phyloP scores from a whole-genome alignment of 768 basidiomycete genomes.

The Boletus eberwhitei region DNA sequence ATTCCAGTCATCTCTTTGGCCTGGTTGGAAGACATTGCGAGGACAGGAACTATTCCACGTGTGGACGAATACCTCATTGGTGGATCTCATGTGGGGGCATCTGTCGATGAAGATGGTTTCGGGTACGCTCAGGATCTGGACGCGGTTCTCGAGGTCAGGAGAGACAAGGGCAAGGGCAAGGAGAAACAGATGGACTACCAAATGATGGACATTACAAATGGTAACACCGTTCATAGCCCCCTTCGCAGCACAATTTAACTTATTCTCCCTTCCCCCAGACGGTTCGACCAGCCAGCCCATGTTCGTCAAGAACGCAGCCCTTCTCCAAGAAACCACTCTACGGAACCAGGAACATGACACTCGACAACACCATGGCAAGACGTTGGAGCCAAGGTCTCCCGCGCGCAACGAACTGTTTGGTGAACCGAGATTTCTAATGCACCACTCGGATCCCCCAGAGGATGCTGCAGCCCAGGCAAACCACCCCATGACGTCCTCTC shows the following conservation, averaged over 20 bases:
- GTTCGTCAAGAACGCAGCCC: conserved; percentile 19
- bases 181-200: conserved; percentile 27
- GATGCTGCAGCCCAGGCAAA: not conserved
- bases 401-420: conserved; percentile 27
- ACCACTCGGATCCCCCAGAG: conserved; percentile 21
- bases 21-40: conserved; percentile 66
- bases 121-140: not conserved
- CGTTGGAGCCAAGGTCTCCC: not conserved
- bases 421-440: conserved; percentile 33
- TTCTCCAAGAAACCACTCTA: conserved; percentile 19
- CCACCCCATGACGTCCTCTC: conserved; percentile 11
- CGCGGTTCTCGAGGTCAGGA: conserved; percentile 5
- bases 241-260: not conserved
- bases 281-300: conserved; percentile 4
- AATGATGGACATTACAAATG: conserved; percentile 38
- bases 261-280: conserved; percentile 3
- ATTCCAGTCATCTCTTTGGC: conserved; percentile 65
- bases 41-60: conserved; percentile 45
- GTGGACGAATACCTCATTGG: conserved; percentile 34
- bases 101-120: conserved; percentile 34
- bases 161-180: conserved; percentile 34
- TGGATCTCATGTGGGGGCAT: conserved; percentile 34
- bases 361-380: not conserved
- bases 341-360: not conserved
- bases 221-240: conserved; percentile 13